Evolutionary conservation across 2,329 filamentous ascomycete species (phyloP), one percentile per base, ranked within the genome.

Genomic region (Scorias spongiosa): DNA sequence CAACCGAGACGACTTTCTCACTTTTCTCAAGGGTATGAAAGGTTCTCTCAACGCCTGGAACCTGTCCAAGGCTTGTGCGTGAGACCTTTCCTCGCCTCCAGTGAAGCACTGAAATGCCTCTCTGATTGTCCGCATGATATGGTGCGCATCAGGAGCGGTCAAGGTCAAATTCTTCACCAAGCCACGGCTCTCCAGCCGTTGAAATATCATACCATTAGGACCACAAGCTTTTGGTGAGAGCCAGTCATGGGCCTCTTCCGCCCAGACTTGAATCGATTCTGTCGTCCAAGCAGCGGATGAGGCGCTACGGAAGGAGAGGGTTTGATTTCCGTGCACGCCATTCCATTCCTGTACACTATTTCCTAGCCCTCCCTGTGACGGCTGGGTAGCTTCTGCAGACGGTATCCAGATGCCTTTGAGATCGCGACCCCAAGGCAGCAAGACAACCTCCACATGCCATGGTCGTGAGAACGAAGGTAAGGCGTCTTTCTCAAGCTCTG

Each of bases 11-110:
- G 85, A 80, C 55, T 81, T 85, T 56, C 83, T 76, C 2, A 85
- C 66, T 58, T 88, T 88, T 42, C 83, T 75, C 14, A 89, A 66
- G 5, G 84, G 84, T n/a, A 88, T 72, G 72, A 82, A 85, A 0
- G 74, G 63, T 38, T 81, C 78, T 43, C 74, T 71, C 14, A 88
- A 66, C 5, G 78, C 83, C 15, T 79, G 64, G 42, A 72, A 77
- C 36, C 66, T 66, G 4, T 59, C 60, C n/a, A 54, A 53, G 39
- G 65, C 63, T 4, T 59, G 49, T 9, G 54, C 54, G 2, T 57
- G 20, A 18, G 38, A 12, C 9, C 30, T 34, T 9, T 41, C 34
- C 3, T 47, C 46, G 15, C 39, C 18, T 8, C 29, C 38, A 39
- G 48, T 55, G 49, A 14, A 51, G 55, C 44, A 53, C 62, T 70